Percentiles rank a stretch among this genome's conserved stretches.
These are phyloP conservation scores for Phlyctochytrium planicorne DNA, from an alignment of 192 early-diverging fungal genomes.

Conservation along the genomic window DNA sequence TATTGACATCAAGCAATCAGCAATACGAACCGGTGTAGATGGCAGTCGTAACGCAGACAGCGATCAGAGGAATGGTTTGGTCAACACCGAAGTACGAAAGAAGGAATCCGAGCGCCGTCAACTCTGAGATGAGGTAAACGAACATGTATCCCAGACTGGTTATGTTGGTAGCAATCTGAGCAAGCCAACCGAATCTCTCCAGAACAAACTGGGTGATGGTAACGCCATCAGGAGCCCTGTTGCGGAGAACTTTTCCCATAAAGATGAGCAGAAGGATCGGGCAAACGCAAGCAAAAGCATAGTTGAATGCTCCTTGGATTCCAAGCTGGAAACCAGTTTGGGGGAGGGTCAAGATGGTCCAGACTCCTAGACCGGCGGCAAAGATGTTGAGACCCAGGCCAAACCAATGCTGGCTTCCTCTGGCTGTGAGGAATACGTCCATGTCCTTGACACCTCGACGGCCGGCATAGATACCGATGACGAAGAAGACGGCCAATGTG, in stretches of 20 bases:
- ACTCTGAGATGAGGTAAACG: constrained; percentile 64
- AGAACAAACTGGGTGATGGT: constrained; percentile 67
- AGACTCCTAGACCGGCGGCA: constrained; percentile 60
- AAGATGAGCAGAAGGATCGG: constrained; percentile 61
- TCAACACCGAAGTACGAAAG: constrained; percentile 54
- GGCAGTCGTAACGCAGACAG: constrained; percentile 53
- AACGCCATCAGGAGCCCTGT: constrained; percentile 58
- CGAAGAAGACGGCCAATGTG: constrained; percentile 49
- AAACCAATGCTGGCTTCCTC: constrained; percentile 47
- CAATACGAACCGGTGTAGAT: not conserved
- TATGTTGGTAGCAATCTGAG: constrained; percentile 36
- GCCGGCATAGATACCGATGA: constrained; percentile 52
- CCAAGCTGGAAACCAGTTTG: constrained; percentile 64
- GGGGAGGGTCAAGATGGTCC: constrained; percentile 67
- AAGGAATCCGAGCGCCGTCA: constrained; percentile 63
- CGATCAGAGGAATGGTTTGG: constrained; percentile 62
- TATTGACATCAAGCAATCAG: too few species aligned
- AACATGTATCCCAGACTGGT: constrained; percentile 59
- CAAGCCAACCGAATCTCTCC: constrained; percentile 60
- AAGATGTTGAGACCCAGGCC: constrained; percentile 21
- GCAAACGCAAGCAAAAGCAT: constrained; percentile 59
- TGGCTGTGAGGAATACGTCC: constrained; percentile 53
- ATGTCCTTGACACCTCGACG: constrained; percentile 46
- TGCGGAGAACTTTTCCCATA: constrained; percentile 59
- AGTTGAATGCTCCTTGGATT: constrained; percentile 65